Evolutionary conservation across 495 filamentous ascomycete species (phyloP).

Genomic region (Oidiodendron maius): DNA sequence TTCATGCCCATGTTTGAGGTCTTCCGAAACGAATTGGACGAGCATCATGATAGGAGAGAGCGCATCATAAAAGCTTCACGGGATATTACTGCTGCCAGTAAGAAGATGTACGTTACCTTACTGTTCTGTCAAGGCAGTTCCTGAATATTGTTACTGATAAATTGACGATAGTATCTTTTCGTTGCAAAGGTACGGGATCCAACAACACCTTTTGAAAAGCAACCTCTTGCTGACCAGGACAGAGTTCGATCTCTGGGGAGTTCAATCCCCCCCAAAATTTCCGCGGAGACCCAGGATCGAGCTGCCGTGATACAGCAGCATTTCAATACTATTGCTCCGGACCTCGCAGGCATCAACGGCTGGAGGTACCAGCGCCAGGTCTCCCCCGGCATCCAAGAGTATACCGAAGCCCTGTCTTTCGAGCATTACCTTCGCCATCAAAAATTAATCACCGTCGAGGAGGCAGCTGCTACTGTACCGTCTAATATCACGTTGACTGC

Average conservation of each 20-base stretch:
- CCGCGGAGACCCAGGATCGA: conserved; percentile 57
- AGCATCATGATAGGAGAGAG: conserved; percentile 90
- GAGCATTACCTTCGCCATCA: conserved; percentile 80
- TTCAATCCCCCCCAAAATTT: conserved; percentile 58
- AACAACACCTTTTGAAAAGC: not conserved
- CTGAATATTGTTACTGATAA: not conserved
- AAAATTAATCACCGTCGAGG: conserved; percentile 58
- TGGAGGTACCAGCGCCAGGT: conserved; percentile 78
- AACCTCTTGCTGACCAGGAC: conserved; percentile 12
- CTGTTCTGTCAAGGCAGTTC: not conserved
- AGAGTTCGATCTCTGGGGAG: conserved; percentile 60
- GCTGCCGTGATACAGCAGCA: conserved; percentile 61
- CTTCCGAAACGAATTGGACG: conserved; percentile 84
- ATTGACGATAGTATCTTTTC: conserved; percentile 75
- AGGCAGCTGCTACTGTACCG: conserved; percentile 35
- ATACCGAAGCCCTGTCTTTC: conserved; percentile 71
- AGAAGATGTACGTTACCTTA: conserved; percentile 71
- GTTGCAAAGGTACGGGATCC: conserved; percentile 64
- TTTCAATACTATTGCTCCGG: conserved; percentile 59
- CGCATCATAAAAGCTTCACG: conserved; percentile 80
- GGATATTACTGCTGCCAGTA: conserved; percentile 88
- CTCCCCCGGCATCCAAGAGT: conserved; percentile 78
- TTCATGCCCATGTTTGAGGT: conserved; percentile 74
- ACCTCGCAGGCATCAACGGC: conserved; percentile 72
- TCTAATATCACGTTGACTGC: conserved; percentile 51